Evolutionary conservation across 345 rosid species (phyloP).

Genomic region (Dimocarpus longan): DNA sequence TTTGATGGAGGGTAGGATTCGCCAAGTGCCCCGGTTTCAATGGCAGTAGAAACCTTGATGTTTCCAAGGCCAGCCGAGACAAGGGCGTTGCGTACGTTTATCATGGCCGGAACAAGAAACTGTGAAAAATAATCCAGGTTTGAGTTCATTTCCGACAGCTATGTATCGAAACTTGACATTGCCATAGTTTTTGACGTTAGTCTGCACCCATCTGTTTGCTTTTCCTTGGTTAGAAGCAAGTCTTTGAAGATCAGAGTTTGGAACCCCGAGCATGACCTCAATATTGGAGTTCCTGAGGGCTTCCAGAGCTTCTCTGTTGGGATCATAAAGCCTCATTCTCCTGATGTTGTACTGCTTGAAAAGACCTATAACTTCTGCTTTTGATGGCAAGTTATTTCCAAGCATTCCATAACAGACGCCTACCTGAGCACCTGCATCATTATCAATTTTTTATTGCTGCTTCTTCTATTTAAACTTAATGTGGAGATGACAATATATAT

Average conservation of each 20-base stretch:
- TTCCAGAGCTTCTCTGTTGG: constrained; percentile 36
- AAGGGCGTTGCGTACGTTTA: constrained; percentile 31
- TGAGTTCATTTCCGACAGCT: constrained; percentile 64
- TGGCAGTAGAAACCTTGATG: constrained; percentile 42
- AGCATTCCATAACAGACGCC: constrained; percentile 74
- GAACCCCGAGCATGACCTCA: constrained; percentile 52
- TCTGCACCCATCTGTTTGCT: constrained; percentile 51
- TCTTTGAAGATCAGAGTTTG: constrained; percentile 30
- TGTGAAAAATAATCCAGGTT: constrained; percentile 27
- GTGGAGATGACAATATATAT: too few species aligned
- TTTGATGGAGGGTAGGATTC: constrained; percentile 43
- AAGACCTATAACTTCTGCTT: constrained; percentile 49
- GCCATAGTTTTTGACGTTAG: constrained; percentile 39
- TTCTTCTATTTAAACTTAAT: too few species aligned
- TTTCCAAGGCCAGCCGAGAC: constrained; percentile 25
- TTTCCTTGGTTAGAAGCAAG: constrained; percentile 46
- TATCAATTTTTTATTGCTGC: background rate
- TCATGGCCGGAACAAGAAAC: constrained; percentile 36
- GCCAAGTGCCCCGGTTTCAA: constrained; percentile 16
- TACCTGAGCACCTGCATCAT: constrained; percentile 48
- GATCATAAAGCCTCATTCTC: constrained; percentile 52
- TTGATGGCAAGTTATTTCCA: constrained; percentile 54
- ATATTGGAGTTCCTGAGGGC: constrained; percentile 56
- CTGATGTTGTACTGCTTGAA: constrained; percentile 45
- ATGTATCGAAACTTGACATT: constrained; percentile 55